Evolutionary conservation across 352 stramenopile species (phyloP).

Genomic region (Phytophthora hybrid): DNA sequence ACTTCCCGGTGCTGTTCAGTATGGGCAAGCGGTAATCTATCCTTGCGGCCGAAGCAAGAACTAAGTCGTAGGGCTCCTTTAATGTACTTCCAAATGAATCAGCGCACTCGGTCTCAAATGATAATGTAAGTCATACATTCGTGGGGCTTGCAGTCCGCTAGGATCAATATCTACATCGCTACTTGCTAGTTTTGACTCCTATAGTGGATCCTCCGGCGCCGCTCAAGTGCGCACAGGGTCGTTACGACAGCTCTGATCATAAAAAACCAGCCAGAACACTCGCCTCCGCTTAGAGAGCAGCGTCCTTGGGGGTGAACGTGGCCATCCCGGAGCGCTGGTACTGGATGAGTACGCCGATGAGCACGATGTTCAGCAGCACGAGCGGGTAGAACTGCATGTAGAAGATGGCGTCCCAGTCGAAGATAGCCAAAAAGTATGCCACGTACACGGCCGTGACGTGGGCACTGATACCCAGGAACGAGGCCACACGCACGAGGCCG

Average conservation of each 20-base stretch:
- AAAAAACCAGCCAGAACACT: conserved; percentile 15
- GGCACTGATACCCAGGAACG: conserved; percentile 85
- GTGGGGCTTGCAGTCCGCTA: conserved; percentile 30
- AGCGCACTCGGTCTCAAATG: conserved; percentile 16
- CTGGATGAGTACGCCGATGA: conserved; percentile 58
- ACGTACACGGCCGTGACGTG: conserved; percentile 80
- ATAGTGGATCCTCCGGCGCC: conserved; percentile 18
- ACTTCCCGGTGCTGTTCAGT: conserved; percentile 83
- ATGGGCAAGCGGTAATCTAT: conserved; percentile 76
- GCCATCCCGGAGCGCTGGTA: conserved; percentile 79
- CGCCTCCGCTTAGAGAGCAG: conserved; percentile 38
- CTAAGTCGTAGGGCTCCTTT: conserved; percentile 1
- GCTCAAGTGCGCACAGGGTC: conserved; percentile 8
- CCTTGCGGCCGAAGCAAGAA: conserved; percentile 9
- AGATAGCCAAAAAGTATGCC: conserved; percentile 73
- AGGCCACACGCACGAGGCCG: conserved; percentile 72
- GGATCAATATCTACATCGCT: conserved; percentile 53
- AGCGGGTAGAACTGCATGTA: conserved; percentile 85
- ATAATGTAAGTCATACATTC: conserved; percentile 50
- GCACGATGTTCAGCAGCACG: conserved; percentile 69
- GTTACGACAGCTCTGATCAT: conserved; percentile 1
- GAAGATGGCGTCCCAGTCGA: conserved; percentile 76
- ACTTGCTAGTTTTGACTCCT: conserved; percentile 30
- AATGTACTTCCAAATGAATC: conserved; percentile 16
- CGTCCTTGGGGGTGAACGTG: conserved; percentile 51